phyloP scores from a whole-genome alignment of 768 basidiomycete genomes.

The Dioszegia hungarica region DNA sequence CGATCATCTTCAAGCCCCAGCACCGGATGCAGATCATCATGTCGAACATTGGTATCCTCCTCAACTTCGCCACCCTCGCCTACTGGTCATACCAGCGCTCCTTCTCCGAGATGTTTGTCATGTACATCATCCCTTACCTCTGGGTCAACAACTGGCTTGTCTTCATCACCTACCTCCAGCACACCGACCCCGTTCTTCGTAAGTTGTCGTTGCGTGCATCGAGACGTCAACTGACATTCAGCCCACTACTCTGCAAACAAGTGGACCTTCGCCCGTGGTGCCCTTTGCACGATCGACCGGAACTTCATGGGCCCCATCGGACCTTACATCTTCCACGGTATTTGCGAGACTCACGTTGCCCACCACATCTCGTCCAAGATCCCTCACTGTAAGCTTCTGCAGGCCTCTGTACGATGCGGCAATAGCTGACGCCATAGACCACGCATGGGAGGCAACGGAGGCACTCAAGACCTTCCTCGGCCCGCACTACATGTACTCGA shows the following conservation, averaged over 20 bases:
- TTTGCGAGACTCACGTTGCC: conserved; percentile 86
- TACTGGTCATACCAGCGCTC: conserved; percentile 60
- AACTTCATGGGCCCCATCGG: conserved; percentile 79
- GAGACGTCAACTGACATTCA: neutral
- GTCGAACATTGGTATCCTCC: conserved; percentile 73
- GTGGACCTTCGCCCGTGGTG: conserved; percentile 92
- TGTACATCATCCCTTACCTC: conserved; percentile 85
- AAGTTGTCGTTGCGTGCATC: neutral
- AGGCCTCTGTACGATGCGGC: neutral
- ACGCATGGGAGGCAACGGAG: conserved; percentile 77
- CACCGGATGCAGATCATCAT: conserved; percentile 70
- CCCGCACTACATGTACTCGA: conserved; percentile 50
- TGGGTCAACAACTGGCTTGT: conserved; percentile 79
- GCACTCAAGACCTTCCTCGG: conserved; percentile 75
- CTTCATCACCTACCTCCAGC: conserved; percentile 93
- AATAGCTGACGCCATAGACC: conserved; percentile 48
- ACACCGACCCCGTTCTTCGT: conserved; percentile 81
- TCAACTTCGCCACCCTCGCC: conserved; percentile 64
- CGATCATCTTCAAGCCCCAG: conserved; percentile 77
- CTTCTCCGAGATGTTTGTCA: conserved; percentile 65
- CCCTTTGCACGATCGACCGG: conserved; percentile 86
- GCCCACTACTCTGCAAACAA: conserved; percentile 81
- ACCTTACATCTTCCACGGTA: conserved; percentile 77
- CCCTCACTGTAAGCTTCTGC: conserved; percentile 68
- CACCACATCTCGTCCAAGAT: conserved; percentile 95